phyloP scores from a whole-genome alignment of 1,284 basidiomycete genomes.

The Ceratobasidium sp. region DNA sequence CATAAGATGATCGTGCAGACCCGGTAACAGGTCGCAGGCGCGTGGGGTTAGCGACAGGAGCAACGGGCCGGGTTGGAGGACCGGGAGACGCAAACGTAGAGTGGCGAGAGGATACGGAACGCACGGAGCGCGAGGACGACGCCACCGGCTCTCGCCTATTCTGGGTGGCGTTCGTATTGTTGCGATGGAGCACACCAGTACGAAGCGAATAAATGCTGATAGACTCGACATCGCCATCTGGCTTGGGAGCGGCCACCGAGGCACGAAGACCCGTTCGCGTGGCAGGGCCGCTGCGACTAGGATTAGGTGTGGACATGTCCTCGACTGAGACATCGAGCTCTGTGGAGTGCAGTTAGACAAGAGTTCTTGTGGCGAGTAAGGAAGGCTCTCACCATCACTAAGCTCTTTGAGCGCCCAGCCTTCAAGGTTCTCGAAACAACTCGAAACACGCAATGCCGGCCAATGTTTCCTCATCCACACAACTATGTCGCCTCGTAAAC shows the following conservation, averaged over 20 bases:
- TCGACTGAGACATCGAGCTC: conserved; percentile 80
- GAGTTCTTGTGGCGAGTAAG: conserved; percentile 20
- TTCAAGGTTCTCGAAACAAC: conserved; percentile 82
- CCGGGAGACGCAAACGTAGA: conserved; percentile 35
- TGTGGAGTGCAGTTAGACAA: conserved; percentile 51
- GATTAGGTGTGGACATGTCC: conserved; percentile 54
- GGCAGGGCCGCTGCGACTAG: conserved; percentile 46
- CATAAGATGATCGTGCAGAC: conserved; percentile 47
- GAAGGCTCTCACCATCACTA: conserved; percentile 66
- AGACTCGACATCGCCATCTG: conserved; percentile 57
- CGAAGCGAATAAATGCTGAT: conserved; percentile 63
- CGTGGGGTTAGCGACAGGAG: conserved; percentile 41
- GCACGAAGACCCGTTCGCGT: conserved; percentile 48
- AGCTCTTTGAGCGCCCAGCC: conserved; percentile 89
- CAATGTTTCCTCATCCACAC: conserved; percentile 68
- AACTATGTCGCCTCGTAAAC: conserved; percentile 70
- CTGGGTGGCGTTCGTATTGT: conserved; percentile 50
- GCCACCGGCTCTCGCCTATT: conserved; percentile 41
- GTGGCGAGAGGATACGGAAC: conserved; percentile 43
- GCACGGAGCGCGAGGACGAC: conserved; percentile 44
- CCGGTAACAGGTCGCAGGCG: conserved; percentile 28
- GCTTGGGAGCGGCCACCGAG: conserved; percentile 39
- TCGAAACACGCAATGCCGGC: conserved; percentile 75
- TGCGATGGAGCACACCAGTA: conserved; percentile 62
- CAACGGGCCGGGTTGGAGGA: conserved; percentile 32